Evolutionary conservation across 1,284 basidiomycete genomes (phyloP), one percentile per base, ranked within the genome.

Genomic region (Laetiporus sulphureus): DNA sequence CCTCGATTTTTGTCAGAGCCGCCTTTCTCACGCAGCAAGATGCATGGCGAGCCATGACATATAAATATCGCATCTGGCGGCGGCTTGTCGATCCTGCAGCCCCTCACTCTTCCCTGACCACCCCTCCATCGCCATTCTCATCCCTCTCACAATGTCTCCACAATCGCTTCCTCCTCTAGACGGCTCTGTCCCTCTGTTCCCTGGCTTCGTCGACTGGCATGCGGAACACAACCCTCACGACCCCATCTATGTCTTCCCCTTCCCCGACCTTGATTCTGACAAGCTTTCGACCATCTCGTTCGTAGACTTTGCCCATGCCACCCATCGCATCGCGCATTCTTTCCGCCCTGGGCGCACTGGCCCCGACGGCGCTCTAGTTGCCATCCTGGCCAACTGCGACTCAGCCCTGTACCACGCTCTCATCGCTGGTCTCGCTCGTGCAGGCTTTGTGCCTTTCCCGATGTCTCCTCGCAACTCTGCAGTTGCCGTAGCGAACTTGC

Each of bases 401-500:
- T 54, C 55, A 3, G 34, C 63, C 4, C 45, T 62, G 8, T 66
- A 66, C 46, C 59, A 61, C 16, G 53, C 62, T 2, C 46, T 61
- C 2, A 38, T 57, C 1, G 40, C 56, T 0, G 65, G 63, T 2
- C 48, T 64, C 23, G 50, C 59, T 16, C 46, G 48, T 30, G 61
- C 61, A 4, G 65, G 64, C 3, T 42, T 57, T 10, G 48, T 66
- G 10, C 63, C 66, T 3, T 62, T 65, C 42, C 54, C 51, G 4
- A 53, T 64, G 43, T 64, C 62, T 8, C 56, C 60, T 13, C 48
- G 60, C n/a, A 64, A 63, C 46, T 60, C 62, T 1, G 46, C 57
- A n/a, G 36, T 51, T 10, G 62, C 58, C 4, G 46, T 63, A 6
- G 56, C 55, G 19, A 57, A 56, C 37, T 50, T 64, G 36, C 40